Conservation (phyloP, 345 rosid species). For the Rhodamnia rubescens region DNA sequence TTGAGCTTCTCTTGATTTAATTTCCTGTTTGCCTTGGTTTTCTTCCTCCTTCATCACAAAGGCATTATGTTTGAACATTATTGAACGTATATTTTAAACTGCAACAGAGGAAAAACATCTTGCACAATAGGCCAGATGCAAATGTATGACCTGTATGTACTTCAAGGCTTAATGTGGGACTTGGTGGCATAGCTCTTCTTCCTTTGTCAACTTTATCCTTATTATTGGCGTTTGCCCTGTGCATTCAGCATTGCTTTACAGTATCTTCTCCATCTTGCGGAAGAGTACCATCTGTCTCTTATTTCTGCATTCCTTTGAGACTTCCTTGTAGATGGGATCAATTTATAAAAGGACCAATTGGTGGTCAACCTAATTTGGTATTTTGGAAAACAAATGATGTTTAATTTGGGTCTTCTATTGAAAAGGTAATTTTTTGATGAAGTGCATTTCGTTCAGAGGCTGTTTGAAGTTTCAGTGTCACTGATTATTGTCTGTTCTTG, state of each 20-base stretch:
- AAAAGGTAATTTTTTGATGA: not conserved
- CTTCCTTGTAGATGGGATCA: not conserved
- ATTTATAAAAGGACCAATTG: not conserved
- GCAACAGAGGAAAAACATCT: not conserved
- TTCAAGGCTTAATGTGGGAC: not conserved
- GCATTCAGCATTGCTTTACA: not conserved
- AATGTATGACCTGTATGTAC: not conserved
- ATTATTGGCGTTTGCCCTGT: not conserved
- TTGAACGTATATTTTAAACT: not conserved
- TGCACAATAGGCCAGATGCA: not conserved
- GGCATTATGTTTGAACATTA: not conserved
- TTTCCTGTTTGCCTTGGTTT: not conserved
- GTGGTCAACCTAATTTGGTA: not conserved
- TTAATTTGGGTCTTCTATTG: not conserved
- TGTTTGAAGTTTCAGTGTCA: not conserved
- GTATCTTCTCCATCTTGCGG: not conserved
- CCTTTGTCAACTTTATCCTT: not conserved
- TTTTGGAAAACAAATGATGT: not conserved
- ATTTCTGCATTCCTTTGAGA: not conserved
- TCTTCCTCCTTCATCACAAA: not conserved
- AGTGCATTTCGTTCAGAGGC: not conserved
- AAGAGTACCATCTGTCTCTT: not conserved
- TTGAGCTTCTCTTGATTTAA: not conserved
- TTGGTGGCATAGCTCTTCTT: not conserved
- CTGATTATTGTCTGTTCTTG: not conserved